Evolutionary conservation across 139 green algal species (phyloP), one percentile per base, ranked within the genome.

Genomic region (Microglena sp.): DNA sequence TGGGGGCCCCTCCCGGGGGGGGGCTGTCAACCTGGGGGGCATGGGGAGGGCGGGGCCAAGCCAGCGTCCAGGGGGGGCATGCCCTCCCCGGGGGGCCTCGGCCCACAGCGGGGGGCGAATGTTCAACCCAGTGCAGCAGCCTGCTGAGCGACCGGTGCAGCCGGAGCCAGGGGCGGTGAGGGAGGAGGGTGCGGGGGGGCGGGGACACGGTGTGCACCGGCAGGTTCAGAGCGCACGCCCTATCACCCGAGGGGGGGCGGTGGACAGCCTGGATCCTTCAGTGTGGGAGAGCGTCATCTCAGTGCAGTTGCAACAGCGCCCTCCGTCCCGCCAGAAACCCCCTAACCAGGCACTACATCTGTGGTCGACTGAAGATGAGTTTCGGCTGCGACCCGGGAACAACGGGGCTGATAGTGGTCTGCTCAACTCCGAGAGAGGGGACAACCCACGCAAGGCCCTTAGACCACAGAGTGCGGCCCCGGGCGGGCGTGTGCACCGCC

Each of bases 311-410:
- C 53, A 26, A 18, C 15, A 83, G 69, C 69, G 77, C 11, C 77
- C 77, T 31, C 77, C 77, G n/a, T 80, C 72, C 24, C 63, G 77
- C 22, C 77, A 83, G 63, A 79, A 79, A 57, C 77, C 71, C 22
- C 77, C 77, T 2, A 62, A 72, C 7, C 72, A 83, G 62, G 77
- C 77, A 24, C 72, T 83, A 40, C 77, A 83, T 55, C 44, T 83
- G 69, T 83, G 78, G 67, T 67, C 73, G 0, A 56, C 73, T 4
- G 73, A 61, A 28, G 63, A 76, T 8, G 53, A 26, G 24, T 24
- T 60, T 26, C n/a, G n/a, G n/a, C n/a, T n/a, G n/a, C n/a, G n/a
- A n/a, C n/a, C n/a, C n/a, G n/a, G n/a, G n/a, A n/a, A n/a, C n/a
- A n/a, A n/a, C n/a, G n/a, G n/a, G n/a, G n/a, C n/a, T n/a, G n/a